These are phyloP conservation scores for Geotrichum carabidarum DNA, from an alignment of 1,139 yeast genomes.

Conservation along the genomic window DNA sequence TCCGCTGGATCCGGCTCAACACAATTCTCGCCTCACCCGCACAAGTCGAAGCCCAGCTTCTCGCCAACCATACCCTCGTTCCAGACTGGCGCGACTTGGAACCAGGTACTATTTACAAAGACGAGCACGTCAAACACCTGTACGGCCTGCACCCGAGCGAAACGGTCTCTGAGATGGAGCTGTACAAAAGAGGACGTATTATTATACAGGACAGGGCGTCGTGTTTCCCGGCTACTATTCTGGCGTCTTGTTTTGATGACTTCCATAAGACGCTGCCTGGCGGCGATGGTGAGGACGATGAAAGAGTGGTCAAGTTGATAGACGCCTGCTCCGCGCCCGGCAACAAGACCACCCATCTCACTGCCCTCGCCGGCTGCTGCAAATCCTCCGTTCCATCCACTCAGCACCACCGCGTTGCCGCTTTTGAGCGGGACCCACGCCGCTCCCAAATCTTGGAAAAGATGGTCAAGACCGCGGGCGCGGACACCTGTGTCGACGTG, in stretches of 20 bases:
- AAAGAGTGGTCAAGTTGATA: constrained; percentile 41
- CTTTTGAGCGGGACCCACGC: constrained; percentile 78
- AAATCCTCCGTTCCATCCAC: background rate
- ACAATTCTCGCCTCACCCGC: constrained; percentile 40
- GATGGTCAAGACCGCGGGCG: constrained; percentile 81
- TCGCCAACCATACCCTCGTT: constrained; percentile 8
- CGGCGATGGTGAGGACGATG: background rate
- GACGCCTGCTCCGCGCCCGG: constrained; percentile 99
- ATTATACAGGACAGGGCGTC: constrained; percentile 96
- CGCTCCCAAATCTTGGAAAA: constrained; percentile 67
- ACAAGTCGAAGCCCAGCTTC: constrained; percentile 37
- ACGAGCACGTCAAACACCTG: constrained; percentile 63
- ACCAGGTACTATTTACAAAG: constrained; percentile 51
- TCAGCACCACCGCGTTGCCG: constrained; percentile 34
- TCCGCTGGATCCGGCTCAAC: constrained; percentile 83
- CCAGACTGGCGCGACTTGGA: constrained; percentile 13
- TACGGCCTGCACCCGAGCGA: constrained; percentile 71
- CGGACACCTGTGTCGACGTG: constrained; percentile 55
- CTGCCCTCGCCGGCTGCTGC: constrained; percentile 46
- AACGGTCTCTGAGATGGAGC: constrained; percentile 52
- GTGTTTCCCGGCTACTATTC: constrained; percentile 87
- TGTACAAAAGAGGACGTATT: constrained; percentile 68
- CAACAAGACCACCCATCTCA: constrained; percentile 89
- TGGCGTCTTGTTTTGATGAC: constrained; percentile 51
- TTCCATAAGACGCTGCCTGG: background rate